Conservation (phyloP, 345 rosid species). For the Murraya paniculata region DNA sequence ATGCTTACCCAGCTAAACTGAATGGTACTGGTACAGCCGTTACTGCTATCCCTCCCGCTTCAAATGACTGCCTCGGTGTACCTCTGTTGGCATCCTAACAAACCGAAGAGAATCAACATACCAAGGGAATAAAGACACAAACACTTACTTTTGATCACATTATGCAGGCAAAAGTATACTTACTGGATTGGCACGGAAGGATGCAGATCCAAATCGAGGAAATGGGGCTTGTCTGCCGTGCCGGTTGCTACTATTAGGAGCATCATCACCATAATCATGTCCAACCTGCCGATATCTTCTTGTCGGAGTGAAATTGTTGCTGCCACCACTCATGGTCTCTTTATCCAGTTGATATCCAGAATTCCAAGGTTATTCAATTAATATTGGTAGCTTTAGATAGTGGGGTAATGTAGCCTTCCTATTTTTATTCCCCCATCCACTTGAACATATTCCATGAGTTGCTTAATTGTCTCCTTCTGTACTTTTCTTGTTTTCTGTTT, state of each 20-base stretch:
- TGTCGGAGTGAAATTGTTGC: slow-evolving; percentile 8
- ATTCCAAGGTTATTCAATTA: neutral
- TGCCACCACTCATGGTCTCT: slow-evolving; percentile 19
- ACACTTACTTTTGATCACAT: neutral
- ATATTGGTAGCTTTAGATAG: neutral
- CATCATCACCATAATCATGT: neutral
- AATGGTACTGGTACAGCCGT: neutral
- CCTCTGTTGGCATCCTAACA: slow-evolving; percentile 13
- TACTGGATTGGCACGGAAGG: slow-evolving; percentile 12
- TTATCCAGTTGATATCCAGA: neutral
- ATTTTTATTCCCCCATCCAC: neutral
- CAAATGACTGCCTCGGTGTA: slow-evolving; percentile 5
- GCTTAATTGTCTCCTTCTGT: neutral
- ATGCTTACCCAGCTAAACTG: slow-evolving; percentile 16
- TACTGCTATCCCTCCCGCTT: neutral
- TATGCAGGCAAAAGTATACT: neutral
- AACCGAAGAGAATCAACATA: neutral
- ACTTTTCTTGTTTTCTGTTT: slow-evolving; percentile 1
- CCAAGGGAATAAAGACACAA: too few relatives aligned
- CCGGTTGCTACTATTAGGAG: neutral
- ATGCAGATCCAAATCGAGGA: slow-evolving; percentile 1
- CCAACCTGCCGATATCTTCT: neutral
- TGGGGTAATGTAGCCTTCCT: neutral
- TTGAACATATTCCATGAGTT: neutral
- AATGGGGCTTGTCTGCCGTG: neutral